Evolutionary conservation across 192 early-diverging fungal species (phyloP).

Genomic region (Backusella circina): DNA sequence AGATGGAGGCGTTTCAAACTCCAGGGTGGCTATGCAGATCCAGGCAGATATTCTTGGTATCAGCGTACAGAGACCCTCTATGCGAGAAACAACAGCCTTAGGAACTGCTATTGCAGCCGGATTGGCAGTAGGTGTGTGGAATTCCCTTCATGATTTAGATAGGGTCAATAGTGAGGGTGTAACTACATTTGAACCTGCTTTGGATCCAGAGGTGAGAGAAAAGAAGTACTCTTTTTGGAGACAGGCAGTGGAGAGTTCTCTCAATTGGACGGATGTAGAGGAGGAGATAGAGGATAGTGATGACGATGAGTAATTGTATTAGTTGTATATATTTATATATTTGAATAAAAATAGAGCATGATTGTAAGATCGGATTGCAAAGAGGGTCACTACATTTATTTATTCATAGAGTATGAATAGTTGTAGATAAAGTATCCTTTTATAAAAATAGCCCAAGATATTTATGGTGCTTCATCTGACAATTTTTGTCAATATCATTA

Average conservation of each 20-base stretch:
- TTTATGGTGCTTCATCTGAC: not conserved
- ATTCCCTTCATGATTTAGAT: conserved; percentile 46
- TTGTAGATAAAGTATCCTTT: not conserved
- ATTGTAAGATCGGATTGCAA: not conserved
- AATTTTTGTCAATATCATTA: not conserved
- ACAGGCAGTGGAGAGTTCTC: conserved; percentile 68
- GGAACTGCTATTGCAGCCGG: conserved; percentile 91
- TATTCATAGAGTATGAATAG: not conserved
- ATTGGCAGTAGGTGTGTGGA: conserved; percentile 48
- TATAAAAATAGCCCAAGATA: not conserved
- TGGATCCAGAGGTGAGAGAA: conserved; percentile 49
- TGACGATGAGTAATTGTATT: not conserved
- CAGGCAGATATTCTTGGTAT: conserved; percentile 85
- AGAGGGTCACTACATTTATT: too few relatives aligned
- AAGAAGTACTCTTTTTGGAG: conserved; percentile 63
- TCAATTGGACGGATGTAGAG: conserved; percentile 49
- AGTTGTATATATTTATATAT: not conserved
- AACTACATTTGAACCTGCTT: conserved; percentile 38
- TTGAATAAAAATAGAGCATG: conserved; percentile 45
- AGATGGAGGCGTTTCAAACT: conserved; percentile 89
- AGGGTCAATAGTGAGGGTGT: conserved; percentile 48
- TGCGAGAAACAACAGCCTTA: conserved; percentile 90
- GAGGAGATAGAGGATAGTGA: conserved; percentile 41
- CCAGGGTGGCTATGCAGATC: conserved; percentile 85
- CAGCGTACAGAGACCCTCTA: conserved; percentile 73